A percentile compares a stretch with the other conserved stretches of the same genome.
Conservation (phyloP, 495 filamentous ascomycete species). For the Aspergillus ellipticus region DNA sequence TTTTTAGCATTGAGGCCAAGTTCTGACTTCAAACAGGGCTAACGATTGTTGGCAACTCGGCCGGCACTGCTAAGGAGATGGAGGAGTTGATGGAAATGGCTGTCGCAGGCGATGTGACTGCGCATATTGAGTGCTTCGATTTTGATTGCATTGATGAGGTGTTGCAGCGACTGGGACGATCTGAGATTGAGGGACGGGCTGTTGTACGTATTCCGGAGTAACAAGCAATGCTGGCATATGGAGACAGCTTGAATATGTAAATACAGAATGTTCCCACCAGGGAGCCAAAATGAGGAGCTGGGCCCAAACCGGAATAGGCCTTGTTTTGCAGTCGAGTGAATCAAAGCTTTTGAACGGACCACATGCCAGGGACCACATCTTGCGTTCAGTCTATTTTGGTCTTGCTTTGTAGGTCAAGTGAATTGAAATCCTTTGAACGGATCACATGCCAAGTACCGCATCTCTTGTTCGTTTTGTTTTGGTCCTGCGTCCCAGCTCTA, state of each 20-base stretch:
- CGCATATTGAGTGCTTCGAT: slow-evolving; percentile 38
- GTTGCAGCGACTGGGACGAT: slow-evolving; percentile 35
- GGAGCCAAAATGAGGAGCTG: too few species aligned
- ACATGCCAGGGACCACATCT: too few species aligned
- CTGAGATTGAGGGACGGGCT: slow-evolving; percentile 40
- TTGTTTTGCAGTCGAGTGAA: too few species aligned
- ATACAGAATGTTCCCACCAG: too few species aligned
- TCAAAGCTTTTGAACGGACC: too few species aligned
- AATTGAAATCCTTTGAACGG: too few species aligned
- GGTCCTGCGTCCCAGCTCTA: too few species aligned
- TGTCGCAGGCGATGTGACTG: slow-evolving; percentile 34
- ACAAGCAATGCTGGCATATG: not conserved
- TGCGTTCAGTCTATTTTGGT: too few species aligned
- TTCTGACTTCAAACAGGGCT: slow-evolving; percentile 20
- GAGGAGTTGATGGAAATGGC: slow-evolving; percentile 40
- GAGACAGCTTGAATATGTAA: not conserved
- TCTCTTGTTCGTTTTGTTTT: too few species aligned
- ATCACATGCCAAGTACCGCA: too few species aligned
- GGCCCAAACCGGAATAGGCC: too few species aligned
- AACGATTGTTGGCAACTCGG: slow-evolving; percentile 41
- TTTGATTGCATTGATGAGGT: slow-evolving; percentile 39
- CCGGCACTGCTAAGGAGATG: slow-evolving; percentile 39
- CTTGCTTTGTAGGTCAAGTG: too few species aligned
- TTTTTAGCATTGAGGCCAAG: not conserved
- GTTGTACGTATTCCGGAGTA: slow-evolving; percentile 37